Evolutionary conservation across 495 filamentous ascomycete species (phyloP).

Genomic region (Daldinia concentrica): DNA sequence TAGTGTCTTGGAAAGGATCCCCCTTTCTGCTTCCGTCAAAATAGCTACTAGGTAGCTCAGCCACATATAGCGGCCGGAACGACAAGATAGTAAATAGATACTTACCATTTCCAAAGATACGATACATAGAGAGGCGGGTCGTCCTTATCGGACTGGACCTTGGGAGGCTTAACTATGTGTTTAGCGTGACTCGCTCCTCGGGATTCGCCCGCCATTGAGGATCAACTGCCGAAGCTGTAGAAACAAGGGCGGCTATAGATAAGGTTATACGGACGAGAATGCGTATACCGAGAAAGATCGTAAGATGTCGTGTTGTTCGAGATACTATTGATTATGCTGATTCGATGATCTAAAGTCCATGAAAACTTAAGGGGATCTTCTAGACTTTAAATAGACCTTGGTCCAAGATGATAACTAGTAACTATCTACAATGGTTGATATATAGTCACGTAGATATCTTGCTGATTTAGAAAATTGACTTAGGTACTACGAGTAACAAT

Average conservation of each 20-base stretch:
- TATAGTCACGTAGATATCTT: neutral
- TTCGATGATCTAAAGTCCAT: neutral
- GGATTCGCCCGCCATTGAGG: neutral
- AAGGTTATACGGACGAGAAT: neutral
- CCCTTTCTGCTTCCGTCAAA: neutral
- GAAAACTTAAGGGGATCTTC: neutral
- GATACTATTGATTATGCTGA: neutral
- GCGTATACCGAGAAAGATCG: neutral
- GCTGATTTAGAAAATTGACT: neutral
- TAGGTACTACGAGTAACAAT: neutral
- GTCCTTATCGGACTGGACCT: too few relatives aligned
- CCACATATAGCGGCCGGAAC: neutral
- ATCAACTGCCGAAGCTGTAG: neutral
- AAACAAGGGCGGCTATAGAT: neutral
- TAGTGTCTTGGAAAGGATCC: neutral
- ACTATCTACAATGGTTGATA: neutral
- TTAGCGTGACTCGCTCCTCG: neutral
- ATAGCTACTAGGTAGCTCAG: neutral
- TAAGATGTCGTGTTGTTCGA: neutral
- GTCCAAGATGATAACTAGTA: neutral
- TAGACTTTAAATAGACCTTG: neutral
- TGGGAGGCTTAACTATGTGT: neutral
- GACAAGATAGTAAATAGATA: neutral
- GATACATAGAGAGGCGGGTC: neutral
- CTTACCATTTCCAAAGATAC: conserved; percentile 3